phyloP scores from a whole-genome alignment of 805 yeast genomes.

The Metschnikowia bowlesiae region DNA sequence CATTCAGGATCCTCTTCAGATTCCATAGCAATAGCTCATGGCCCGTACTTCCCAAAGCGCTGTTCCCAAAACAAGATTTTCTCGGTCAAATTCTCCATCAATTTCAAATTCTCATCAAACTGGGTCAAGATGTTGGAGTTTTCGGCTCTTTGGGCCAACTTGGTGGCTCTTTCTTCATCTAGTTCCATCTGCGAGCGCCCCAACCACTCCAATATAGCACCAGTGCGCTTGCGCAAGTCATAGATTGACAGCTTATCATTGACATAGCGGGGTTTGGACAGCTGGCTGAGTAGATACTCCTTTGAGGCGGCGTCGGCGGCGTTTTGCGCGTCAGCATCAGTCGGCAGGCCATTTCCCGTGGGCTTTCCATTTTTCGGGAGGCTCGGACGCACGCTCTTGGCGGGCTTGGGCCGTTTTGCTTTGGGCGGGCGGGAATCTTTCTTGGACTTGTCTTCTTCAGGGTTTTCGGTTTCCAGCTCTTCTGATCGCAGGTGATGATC shows the following conservation, averaged over 20 bases:
- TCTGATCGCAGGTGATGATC: conserved; percentile 6
- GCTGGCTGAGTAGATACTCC: conserved; percentile 56
- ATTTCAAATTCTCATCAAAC: conserved; percentile 54
- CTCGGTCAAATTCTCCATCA: conserved; percentile 72
- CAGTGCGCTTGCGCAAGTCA: conserved; percentile 84
- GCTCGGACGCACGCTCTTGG: conserved; percentile 6
- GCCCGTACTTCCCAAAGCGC: conserved; percentile 52
- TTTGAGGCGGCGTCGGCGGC: conserved; percentile 17
- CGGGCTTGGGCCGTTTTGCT: conserved; percentile 4
- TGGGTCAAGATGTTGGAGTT: conserved; percentile 6
- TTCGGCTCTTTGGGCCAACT: conserved; percentile 9
- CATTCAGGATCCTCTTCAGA: background rate
- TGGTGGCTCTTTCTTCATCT: conserved; percentile 47
- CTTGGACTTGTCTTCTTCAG: conserved; percentile 9
- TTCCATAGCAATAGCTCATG: conserved; percentile 15
- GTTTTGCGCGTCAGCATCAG: conserved; percentile 1
- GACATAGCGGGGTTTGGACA: conserved; percentile 81
- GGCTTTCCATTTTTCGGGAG: background rate
- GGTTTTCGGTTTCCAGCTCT: background rate
- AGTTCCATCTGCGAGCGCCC: conserved; percentile 83
- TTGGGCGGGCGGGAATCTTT: conserved; percentile 7
- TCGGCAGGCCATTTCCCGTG: background rate
- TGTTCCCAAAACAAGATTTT: conserved; percentile 77
- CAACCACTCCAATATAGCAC: conserved; percentile 87
- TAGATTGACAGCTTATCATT: conserved; percentile 66